A percentile compares a stretch with the other conserved stretches of the same genome.
Conservation (phyloP, 2,329 filamentous ascomycete genomes). For the Sporothrix mexicana region DNA sequence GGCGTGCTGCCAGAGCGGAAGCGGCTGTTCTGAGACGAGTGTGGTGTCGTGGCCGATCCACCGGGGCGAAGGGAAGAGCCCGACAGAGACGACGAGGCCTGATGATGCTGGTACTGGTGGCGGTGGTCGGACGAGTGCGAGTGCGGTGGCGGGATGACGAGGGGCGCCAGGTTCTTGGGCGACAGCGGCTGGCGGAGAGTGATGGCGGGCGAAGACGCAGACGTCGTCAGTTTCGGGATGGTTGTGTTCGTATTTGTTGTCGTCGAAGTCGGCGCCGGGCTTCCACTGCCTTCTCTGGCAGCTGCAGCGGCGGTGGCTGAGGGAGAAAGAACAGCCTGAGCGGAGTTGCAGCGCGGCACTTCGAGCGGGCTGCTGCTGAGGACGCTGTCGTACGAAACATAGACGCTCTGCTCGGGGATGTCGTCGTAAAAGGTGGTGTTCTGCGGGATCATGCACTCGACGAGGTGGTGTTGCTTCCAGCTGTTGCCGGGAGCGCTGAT, state of each 20-base stretch:
- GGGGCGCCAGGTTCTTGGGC: constrained; percentile 60
- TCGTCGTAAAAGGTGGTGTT: constrained; percentile 42
- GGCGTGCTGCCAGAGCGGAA: constrained; percentile 54
- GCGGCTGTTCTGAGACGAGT: constrained; percentile 49
- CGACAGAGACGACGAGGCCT: constrained; percentile 22
- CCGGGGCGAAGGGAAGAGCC: constrained; percentile 39
- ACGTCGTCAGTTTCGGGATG: not conserved
- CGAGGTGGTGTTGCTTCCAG: constrained; percentile 54
- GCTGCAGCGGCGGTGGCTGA: constrained; percentile 15
- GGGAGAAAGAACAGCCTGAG: constrained; percentile 36
- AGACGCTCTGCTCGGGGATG: constrained; percentile 41
- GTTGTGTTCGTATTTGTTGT: not conserved
- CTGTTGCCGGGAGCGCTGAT: constrained; percentile 64
- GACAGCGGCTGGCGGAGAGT: constrained; percentile 50
- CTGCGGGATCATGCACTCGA: constrained; percentile 46
- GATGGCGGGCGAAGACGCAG: not conserved
- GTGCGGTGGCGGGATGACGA: constrained; percentile 57
- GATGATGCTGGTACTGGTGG: constrained; percentile 36
- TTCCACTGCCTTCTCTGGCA: constrained; percentile 3
- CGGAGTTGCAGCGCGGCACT: constrained; percentile 38
- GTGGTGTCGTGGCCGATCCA: constrained; percentile 43
- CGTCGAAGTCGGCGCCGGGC: not conserved
- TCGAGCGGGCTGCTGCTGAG: constrained; percentile 40
- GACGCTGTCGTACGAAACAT: constrained; percentile 34
- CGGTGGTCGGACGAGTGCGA: not conserved